Evolutionary conservation across 352 stramenopile species (phyloP).

Genomic region (Globisporangium nagaii): DNA sequence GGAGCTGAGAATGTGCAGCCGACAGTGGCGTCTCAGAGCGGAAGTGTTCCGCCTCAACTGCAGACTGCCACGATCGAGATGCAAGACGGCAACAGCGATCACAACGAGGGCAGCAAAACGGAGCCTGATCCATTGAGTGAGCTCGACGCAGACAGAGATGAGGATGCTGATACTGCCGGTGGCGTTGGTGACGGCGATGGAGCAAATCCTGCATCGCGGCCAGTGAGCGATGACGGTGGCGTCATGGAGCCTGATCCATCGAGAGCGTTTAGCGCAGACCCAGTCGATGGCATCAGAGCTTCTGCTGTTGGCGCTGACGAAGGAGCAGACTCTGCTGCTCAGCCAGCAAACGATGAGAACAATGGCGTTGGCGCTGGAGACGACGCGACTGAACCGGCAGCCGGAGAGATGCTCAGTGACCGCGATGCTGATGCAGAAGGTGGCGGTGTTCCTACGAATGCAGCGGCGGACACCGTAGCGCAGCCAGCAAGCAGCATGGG

Average conservation of each 20-base stretch:
- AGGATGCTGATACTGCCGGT: neutral
- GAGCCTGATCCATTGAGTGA: neutral
- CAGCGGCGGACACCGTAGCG: too few relatives aligned
- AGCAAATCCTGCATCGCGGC: too few relatives aligned
- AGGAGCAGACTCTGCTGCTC: neutral
- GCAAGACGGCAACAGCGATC: neutral
- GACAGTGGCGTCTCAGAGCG: neutral
- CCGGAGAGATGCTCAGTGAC: too few relatives aligned
- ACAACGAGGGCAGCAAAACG: neutral
- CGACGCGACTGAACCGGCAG: too few relatives aligned
- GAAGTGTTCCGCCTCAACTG: neutral
- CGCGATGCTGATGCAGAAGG: too few relatives aligned
- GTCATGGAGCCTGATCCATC: too few relatives aligned
- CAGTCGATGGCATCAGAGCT: neutral
- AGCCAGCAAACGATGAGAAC: neutral
- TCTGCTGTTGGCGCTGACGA: neutral
- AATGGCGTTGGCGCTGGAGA: too few relatives aligned
- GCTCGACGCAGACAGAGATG: neutral
- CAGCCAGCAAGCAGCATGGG: too few relatives aligned
- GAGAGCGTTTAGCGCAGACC: neutral
- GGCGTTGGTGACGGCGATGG: too few relatives aligned
- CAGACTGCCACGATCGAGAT: neutral
- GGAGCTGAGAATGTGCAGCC: neutral
- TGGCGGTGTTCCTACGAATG: too few relatives aligned
- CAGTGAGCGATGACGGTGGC: too few relatives aligned